Evolutionary conservation across 371 early-diverging fungal genomes (phyloP), one percentile per base, ranked within the genome.

Genomic region (Mortierella sp.): DNA sequence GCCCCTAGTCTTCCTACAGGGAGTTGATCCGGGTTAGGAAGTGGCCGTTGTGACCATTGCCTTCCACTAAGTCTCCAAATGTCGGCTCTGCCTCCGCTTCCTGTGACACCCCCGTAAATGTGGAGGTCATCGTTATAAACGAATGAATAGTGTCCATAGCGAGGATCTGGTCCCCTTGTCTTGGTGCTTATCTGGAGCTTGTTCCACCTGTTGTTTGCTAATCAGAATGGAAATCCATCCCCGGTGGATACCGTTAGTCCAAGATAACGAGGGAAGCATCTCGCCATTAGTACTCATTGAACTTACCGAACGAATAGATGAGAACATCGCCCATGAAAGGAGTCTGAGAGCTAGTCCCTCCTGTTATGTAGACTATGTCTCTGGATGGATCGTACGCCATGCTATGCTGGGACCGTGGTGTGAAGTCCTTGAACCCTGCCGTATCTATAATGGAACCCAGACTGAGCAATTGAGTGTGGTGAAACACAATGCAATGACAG

Each of bases 321-420:
- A 76, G 43, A 19, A 69, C 1, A n/a, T 69, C 63, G 19, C 25
- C 25, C 54, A 61, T 60, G 13, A 14, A 60, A n/a, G 19, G 22
- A 8, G 2, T 46, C 3, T 54, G 53, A 13, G 48, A 46, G 44
- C 40, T 69, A 2, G 54, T 64, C 44, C 77, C 77, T 22, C 77
- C 77, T 13, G 54, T 76, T 25, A 76, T 76, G 34, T 69, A 76
- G 43, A 69, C 77, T 50, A 69, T 50, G 16, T 76, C 77, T 34
- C 61, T 76, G 12, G 5, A 14, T 2, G 69, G 19, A 27, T 76
- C 69, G 22, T 76, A 76, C 22, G 69, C 77, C 77, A 76, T 76
- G 0, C 64, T 52, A 31, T 76, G 77, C 27, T 69, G 77, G 6
- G 77, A 76, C 1, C 77, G 56, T 31, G 77, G 65, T 14, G 56